A percentile compares a stretch with the other conserved stretches of the same genome.
phyloP scores from a whole-genome alignment of 2,329 filamentous ascomycete species.

The Ophiostoma ulmi region DNA sequence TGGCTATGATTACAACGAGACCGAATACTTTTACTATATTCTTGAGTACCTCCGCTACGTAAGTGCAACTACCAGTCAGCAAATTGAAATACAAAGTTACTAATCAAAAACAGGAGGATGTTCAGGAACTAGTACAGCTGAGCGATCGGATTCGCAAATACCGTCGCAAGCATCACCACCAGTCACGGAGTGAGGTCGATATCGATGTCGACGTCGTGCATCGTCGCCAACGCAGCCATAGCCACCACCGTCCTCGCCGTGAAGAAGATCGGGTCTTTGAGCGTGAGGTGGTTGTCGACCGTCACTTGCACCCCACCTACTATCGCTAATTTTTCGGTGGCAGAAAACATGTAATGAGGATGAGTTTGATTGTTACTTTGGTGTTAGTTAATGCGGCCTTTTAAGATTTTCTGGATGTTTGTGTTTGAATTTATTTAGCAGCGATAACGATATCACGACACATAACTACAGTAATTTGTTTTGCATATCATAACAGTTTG shows the following conservation, averaged over 20 bases:
- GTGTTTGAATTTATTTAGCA: background rate
- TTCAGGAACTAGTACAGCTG: constrained; percentile 74
- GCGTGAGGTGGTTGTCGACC: constrained; percentile 62
- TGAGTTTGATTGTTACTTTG: background rate
- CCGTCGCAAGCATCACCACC: constrained; percentile 52
- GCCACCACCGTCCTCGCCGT: constrained; percentile 32
- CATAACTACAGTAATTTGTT: background rate
- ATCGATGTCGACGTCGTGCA: constrained; percentile 46
- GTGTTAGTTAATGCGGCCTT: background rate
- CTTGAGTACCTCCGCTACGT: constrained; percentile 87
- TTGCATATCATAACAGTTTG: background rate
- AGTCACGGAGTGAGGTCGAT: constrained; percentile 31
- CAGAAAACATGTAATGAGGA: background rate
- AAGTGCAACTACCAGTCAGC: constrained; percentile 38
- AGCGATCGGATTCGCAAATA: constrained; percentile 73
- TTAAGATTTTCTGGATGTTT: background rate
- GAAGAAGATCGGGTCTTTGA: constrained; percentile 64
- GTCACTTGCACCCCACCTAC: constrained; percentile 31
- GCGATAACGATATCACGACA: background rate
- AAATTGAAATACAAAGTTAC: constrained; percentile 21
- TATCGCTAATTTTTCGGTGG: constrained; percentile 27
- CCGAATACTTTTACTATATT: constrained; percentile 82
- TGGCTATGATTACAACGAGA: constrained; percentile 88
- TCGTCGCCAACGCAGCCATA: constrained; percentile 35
- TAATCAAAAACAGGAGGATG: constrained; percentile 66